Evolutionary conservation across 495 filamentous ascomycete genomes (phyloP).

Genomic region (Podospora appendiculata): DNA sequence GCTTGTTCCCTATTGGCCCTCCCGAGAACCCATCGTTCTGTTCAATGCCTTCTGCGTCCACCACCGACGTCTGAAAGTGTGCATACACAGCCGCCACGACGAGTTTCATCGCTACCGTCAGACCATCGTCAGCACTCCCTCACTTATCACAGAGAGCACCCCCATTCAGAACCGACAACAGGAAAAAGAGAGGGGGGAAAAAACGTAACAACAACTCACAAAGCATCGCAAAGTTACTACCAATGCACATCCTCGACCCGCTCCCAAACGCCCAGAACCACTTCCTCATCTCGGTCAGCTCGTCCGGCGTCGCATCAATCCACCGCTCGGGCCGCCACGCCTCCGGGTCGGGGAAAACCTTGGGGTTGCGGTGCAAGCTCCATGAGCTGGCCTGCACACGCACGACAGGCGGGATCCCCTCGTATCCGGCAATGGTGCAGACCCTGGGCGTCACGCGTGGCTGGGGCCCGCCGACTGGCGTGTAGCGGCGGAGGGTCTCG

Average conservation of each 20-base stretch:
- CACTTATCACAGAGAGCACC: not conserved
- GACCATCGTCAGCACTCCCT: not conserved
- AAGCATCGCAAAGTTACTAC: not conserved
- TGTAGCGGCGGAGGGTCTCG: not conserved
- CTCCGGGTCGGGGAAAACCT: not conserved
- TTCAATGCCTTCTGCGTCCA: not conserved
- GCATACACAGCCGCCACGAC: not conserved
- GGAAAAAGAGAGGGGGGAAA: not conserved
- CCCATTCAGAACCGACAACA: not conserved
- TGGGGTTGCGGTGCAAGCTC: not conserved
- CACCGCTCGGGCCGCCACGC: not conserved
- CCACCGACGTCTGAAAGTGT: not conserved
- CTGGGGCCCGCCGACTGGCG: not conserved
- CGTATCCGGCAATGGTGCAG: not conserved
- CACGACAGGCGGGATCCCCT: not conserved
- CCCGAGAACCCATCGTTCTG: not conserved
- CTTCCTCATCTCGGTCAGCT: not conserved
- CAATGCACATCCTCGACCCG: not conserved
- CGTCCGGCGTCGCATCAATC: not conserved
- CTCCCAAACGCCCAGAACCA: conserved; percentile 4
- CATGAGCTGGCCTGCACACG: not conserved
- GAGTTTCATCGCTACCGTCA: not conserved
- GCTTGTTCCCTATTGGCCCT: not conserved
- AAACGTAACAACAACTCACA: not conserved
- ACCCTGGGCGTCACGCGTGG: not conserved